Conservation (phyloP, 306 rosid species). For the Lathyrus sativus region DNA sequence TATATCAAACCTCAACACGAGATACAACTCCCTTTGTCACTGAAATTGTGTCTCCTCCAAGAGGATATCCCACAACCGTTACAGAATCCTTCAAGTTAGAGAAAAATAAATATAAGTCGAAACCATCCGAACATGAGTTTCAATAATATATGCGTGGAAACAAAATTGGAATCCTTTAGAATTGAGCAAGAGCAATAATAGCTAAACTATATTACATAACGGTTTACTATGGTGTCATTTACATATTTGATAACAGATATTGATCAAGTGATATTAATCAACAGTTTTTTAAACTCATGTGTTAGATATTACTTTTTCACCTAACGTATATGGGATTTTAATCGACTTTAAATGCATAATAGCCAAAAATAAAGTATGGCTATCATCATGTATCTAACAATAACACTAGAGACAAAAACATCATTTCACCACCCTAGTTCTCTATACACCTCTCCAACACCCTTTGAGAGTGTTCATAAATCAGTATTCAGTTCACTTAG, state of each 20-base stretch:
- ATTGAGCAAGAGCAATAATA: not conserved
- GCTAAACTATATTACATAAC: not conserved
- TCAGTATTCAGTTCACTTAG: not conserved
- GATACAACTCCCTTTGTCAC: conserved; percentile 99
- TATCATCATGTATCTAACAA: conserved; percentile 12
- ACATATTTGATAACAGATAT: not conserved
- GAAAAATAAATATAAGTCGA: conserved; percentile 26
- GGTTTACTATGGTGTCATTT: not conserved
- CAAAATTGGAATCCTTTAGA: too few relatives aligned
- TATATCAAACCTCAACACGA: conserved; percentile 84
- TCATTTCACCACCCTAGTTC: conserved; percentile 27
- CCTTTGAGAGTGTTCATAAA: conserved; percentile 8
- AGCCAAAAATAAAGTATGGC: conserved; percentile 10
- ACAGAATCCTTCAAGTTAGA: conserved; percentile 83
- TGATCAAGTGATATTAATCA: not conserved
- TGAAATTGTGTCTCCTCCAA: conserved; percentile 99
- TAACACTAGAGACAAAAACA: conserved; percentile 26
- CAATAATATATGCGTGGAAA: too few relatives aligned
- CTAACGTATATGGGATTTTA: not conserved
- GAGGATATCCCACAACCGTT: conserved; percentile 97
- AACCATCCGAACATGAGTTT: conserved; percentile 1
- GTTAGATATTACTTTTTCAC: not conserved
- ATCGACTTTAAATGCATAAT: not conserved
- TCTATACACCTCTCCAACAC: conserved; percentile 17
- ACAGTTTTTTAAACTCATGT: not conserved